Evolutionary conservation across 2,329 filamentous ascomycete species (phyloP), one percentile per base, ranked within the genome.

Genomic region (Bertia moriformis): DNA sequence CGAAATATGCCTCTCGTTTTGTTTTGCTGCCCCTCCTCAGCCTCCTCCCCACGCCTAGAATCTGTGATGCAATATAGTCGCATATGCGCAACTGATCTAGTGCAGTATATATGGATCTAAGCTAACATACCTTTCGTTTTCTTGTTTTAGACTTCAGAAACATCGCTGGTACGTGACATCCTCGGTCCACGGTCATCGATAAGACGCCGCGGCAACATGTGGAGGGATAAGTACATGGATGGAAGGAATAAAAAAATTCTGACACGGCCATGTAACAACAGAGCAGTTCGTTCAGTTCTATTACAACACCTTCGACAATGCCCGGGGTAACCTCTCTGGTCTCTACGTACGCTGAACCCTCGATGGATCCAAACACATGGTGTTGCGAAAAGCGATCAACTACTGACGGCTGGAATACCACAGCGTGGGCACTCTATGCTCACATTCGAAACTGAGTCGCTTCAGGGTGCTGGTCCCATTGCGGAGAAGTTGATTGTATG

Each of bases 211-310:
- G n/a, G n/a, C n/a, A n/a, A n/a, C n/a, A n/a, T n/a, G n/a, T n/a
- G 14, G 33, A 18, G 14, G 33, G 14, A 27, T 20, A 37, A 13
- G 29, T 32, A 29, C 12, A 38, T 14, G 14, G 13, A 30, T n/a
- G 38, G 24, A 39, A 19, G 30, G 10, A 24, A 13, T 15, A 12
- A 36, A 7, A 27, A 20, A 15, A 14, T 18, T 35, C 17, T 42
- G n/a, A 33, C 24, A 18, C 18, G 18, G 18, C 40, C 20, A 30
- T 27, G 42, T 36, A 41, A 40, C 48, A 35, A 46, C 55, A 95
- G 88, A 80, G 59, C 74, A 93, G 64, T 95, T 96, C 63, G 80
- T 89, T 48, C 57, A 78, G 44, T 89, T 81, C 69, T 96, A 95
- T 76, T 95, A 94, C 73, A 69, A 80, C 53, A 79, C 78, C 43